Conservation (phyloP, 371 early-diverging fungal genomes). For the Fennellomyces sp. region DNA sequence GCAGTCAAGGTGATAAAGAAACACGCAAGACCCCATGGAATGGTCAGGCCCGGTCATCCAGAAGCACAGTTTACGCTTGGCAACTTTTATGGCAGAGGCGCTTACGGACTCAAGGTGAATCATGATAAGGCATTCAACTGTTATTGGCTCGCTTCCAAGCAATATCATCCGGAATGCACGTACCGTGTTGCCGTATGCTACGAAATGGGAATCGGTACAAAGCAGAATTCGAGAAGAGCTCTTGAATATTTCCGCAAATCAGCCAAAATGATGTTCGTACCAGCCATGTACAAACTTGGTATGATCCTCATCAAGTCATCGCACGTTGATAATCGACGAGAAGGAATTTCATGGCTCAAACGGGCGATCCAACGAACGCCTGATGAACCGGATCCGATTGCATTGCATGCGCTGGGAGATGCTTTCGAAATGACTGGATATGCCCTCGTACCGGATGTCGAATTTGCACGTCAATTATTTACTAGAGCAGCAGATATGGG, state of each 20-base stretch:
- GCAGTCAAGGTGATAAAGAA: neutral
- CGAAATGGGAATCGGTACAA: slow-evolving; percentile 87
- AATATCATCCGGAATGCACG: slow-evolving; percentile 82
- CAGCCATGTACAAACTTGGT: slow-evolving; percentile 93
- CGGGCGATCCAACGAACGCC: slow-evolving; percentile 76
- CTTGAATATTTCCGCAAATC: slow-evolving; percentile 57
- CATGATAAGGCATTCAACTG: slow-evolving; percentile 84
- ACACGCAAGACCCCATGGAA: neutral
- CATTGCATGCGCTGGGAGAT: slow-evolving; percentile 86
- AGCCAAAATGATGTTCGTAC: slow-evolving; percentile 38
- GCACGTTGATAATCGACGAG: slow-evolving; percentile 65
- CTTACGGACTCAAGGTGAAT: slow-evolving; percentile 70
- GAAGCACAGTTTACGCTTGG: slow-evolving; percentile 91
- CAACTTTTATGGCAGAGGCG: slow-evolving; percentile 76
- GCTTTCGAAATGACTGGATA: slow-evolving; percentile 75
- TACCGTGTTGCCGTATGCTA: slow-evolving; percentile 92
- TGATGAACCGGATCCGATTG: slow-evolving; percentile 81
- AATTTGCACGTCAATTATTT: slow-evolving; percentile 86
- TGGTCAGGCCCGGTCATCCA: slow-evolving; percentile 46
- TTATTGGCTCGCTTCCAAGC: slow-evolving; percentile 87
- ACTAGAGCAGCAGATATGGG: slow-evolving; percentile 90
- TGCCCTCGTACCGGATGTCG: slow-evolving; percentile 78
- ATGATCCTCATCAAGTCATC: slow-evolving; percentile 76
- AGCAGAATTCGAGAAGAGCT: slow-evolving; percentile 72
- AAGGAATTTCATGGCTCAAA: slow-evolving; percentile 91